Conservation (phyloP, 2,329 filamentous ascomycete genomes). For the Chrysoporthe puriensis region DNA sequence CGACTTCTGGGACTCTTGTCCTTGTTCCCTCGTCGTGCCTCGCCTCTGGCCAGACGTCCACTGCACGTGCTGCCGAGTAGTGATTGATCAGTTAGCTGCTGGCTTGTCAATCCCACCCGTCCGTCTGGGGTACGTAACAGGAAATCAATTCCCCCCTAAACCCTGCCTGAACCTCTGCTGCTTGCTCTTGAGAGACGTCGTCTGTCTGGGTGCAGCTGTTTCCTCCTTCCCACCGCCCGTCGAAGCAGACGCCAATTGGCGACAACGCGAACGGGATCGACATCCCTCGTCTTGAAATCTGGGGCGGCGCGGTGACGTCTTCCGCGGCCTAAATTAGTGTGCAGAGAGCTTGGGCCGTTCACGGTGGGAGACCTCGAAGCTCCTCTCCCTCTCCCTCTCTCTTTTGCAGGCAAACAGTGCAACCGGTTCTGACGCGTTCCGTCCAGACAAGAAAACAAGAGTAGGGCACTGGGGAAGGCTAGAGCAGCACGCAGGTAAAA, state of each 20-base stretch:
- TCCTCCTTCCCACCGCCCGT: no score
- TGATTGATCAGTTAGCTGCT: not conserved
- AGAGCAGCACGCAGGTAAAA: not conserved
- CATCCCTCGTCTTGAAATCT: not conserved
- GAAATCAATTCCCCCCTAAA: not conserved
- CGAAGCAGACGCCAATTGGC: not conserved
- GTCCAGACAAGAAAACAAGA: not conserved
- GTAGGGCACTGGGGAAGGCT: not conserved
- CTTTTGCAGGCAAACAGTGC: not conserved
- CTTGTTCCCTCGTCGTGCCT: not conserved
- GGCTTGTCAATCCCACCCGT: not conserved
- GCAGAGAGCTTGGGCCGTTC: conserved; percentile 9
- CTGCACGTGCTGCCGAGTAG: conserved; percentile 8
- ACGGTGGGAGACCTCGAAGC: not conserved
- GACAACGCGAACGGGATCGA: not conserved
- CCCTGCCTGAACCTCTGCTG: not conserved
- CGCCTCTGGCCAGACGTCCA: conserved; percentile 5
- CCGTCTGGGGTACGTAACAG: not conserved
- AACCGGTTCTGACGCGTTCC: not conserved
- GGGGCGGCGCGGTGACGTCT: conserved; percentile 16
- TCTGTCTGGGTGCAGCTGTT: not conserved
- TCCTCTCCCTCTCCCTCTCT: not conserved
- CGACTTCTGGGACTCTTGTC: not conserved
- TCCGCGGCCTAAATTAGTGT: not conserved
- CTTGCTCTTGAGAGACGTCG: not conserved